Base-by-base conservation (phyloP, 805 yeast genomes). In the Yarrowia sp. region DNA sequence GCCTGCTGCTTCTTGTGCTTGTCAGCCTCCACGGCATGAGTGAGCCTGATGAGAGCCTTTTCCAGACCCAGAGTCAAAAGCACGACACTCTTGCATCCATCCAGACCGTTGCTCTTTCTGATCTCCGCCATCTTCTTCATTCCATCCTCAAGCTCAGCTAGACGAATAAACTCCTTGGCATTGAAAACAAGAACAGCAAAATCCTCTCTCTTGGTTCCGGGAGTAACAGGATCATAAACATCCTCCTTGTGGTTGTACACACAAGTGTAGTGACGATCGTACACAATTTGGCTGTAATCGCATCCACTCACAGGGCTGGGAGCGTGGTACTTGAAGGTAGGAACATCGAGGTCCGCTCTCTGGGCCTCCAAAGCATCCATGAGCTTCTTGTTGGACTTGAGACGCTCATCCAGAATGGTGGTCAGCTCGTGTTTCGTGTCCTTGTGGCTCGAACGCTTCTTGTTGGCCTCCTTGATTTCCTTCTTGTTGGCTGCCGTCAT, bases 221-320 rank as follows among this genome's bases (percentile, higher is more conserved):
- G 53, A 1, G 53, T 48, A 10, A 65, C 60, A 3, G 72, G 72
- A 1, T 66, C 57, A 38, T 53, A 69, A 14, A 69, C 39, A 13
- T 67, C 72, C n/a, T 60, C 36, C 17, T 66, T 69, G 9, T 55
- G 51, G 44, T 71, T 68, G 58, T 67, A 71, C 6, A 41, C 45
- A 22, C 61, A 55, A 8, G 61, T 39, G 38, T 28, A 39, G 15
- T 41, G 61, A 8, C 61, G 61, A 14, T 51, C 58, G 22, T 36
- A 51, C 17, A 36, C 43, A 4, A 51, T 51, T 14, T 11, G 22
- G 8, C 58, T 22, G 35, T 51, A 51, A 1, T 51, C 58, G 13
- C 58, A 51, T 14, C 43, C 58, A 8, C 17, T 15, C n/a, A 39
- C 47, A 7, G 14, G 18, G 15, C 36, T 8, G 2, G 36, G 47